Conservation (phyloP, 306 rosid genomes). For the Prunus fruticosa region DNA sequence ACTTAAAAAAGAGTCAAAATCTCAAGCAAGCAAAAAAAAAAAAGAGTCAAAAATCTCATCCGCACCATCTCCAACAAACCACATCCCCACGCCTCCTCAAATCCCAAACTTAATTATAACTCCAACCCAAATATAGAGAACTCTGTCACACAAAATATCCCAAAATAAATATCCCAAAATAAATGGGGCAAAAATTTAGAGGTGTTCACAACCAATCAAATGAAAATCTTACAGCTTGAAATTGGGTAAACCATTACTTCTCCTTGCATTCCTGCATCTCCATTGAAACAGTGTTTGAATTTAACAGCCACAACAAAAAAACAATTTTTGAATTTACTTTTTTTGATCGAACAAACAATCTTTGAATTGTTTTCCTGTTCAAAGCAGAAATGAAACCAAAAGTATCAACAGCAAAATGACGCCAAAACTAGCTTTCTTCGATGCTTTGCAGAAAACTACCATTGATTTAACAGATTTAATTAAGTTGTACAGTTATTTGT, state of each 20-base stretch:
- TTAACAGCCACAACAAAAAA: neutral
- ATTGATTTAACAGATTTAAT: slow-evolving; percentile 21
- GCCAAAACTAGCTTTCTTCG: slow-evolving; percentile 17
- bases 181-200: slow-evolving; percentile 36
- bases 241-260: slow-evolving; percentile 25
- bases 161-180: slow-evolving; percentile 19
- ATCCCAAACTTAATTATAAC: slow-evolving; percentile 26
- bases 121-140: slow-evolving; percentile 30
- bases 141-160: slow-evolving; percentile 28
- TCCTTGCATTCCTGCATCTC: slow-evolving; percentile 9
- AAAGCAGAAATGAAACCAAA: slow-evolving; percentile 16
- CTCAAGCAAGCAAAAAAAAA: neutral
- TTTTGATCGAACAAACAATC: neutral
- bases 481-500: neutral
- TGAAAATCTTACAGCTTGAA: slow-evolving; percentile 3
- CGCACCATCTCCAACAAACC: slow-evolving; percentile 38
- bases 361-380: neutral
- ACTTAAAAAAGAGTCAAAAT: neutral
- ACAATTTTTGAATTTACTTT: neutral
- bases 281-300: neutral
- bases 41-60: slow-evolving; percentile 24
- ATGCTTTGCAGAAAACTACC: slow-evolving; percentile 6
- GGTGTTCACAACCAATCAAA: slow-evolving; percentile 39
- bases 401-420: neutral
- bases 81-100: slow-evolving; percentile 29